A percentile compares a stretch with the other conserved stretches of the same genome.
phyloP scores from a whole-genome alignment of 179 eudicot species.

The Spergularia azorica region DNA sequence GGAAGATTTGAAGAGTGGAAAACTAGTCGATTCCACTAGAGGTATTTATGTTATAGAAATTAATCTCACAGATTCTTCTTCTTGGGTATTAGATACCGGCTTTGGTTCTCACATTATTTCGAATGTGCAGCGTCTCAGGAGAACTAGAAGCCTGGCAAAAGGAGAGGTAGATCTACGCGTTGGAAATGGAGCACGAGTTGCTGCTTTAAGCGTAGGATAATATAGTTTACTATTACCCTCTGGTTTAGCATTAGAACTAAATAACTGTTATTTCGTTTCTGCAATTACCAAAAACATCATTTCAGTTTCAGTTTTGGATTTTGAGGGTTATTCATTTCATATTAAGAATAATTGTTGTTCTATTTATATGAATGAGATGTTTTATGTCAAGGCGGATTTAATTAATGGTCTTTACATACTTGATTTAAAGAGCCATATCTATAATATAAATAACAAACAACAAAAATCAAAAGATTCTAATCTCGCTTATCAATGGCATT shows the following conservation, averaged over 20 bases:
- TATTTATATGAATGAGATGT: neutral
- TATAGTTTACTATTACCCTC: neutral
- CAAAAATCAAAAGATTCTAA: neutral
- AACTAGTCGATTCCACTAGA: neutral
- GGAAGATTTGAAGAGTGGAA: neutral
- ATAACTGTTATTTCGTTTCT: neutral
- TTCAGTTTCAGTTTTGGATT: neutral
- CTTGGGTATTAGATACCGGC: neutral
- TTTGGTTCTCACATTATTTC: neutral
- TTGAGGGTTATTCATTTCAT: neutral
- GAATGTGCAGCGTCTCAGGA: conserved; percentile 1
- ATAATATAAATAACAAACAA: neutral
- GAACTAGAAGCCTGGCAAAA: neutral
- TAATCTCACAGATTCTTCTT: neutral
- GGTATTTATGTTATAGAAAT: neutral
- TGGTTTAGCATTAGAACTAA: neutral
- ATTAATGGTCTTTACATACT: neutral
- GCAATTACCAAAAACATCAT: neutral
- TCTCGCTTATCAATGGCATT: neutral
- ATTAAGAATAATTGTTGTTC: neutral
- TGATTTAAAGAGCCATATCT: neutral
- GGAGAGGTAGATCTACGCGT: conserved; percentile 5
- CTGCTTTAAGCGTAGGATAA: neutral
- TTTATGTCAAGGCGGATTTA: neutral
- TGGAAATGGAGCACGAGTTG: conserved; percentile 1